These are phyloP conservation scores for Sparassis latifolia DNA, from an alignment of 1,284 basidiomycete genomes.

Conservation along the genomic window DNA sequence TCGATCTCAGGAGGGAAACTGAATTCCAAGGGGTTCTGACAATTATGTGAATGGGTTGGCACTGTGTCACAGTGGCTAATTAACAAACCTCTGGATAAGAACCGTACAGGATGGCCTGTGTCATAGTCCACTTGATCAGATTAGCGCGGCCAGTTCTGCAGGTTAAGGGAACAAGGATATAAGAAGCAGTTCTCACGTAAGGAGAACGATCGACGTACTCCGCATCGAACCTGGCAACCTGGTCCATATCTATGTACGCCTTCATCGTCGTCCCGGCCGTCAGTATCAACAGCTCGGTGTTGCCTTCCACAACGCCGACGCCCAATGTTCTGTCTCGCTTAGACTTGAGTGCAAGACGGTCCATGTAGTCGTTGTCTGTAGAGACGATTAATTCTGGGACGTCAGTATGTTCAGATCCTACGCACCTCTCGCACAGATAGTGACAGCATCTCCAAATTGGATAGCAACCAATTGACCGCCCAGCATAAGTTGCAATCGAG, in stretches of 20 bases:
- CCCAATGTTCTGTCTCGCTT: constrained; percentile 63
- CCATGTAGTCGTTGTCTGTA: constrained; percentile 62
- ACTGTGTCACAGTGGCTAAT: background rate
- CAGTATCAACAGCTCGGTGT: constrained; percentile 51
- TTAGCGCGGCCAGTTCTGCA: constrained; percentile 54
- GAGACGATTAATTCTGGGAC: background rate
- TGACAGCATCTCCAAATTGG: constrained; percentile 74
- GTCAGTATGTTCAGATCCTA: background rate
- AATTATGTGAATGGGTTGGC: background rate
- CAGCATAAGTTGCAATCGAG: constrained; percentile 53
- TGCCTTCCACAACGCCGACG: constrained; percentile 47
- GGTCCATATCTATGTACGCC: constrained; percentile 53
- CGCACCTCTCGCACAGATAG: constrained; percentile 59
- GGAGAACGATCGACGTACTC: constrained; percentile 36
- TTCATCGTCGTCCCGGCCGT: constrained; percentile 66
- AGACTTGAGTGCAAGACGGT: constrained; percentile 67
- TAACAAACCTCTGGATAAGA: constrained; percentile 48
- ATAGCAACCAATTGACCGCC: constrained; percentile 52
- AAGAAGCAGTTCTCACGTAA: background rate
- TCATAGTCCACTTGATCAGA: constrained; percentile 79
- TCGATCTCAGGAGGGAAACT: constrained; percentile 75
- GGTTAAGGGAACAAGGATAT: background rate
- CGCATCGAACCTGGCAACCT: constrained; percentile 48
- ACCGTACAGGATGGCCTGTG: constrained; percentile 83
- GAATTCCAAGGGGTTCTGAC: constrained; percentile 79